A percentile compares a stretch with the other conserved stretches of the same genome.
Evolutionary conservation across 73 alveolate species (phyloP).

Genomic region (Paramecium sonneborni): DNA sequence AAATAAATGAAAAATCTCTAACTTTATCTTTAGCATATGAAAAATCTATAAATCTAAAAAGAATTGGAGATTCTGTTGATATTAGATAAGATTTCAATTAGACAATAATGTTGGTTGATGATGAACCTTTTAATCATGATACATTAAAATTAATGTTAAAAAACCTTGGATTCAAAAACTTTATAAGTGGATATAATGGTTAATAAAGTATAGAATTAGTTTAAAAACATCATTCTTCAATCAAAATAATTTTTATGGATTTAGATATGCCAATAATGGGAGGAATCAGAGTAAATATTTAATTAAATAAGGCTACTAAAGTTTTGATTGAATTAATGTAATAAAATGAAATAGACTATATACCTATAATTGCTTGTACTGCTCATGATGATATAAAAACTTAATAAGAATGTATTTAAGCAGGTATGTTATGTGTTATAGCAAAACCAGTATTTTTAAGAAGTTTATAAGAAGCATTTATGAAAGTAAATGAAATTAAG

Average conservation of each 20-base stretch:
- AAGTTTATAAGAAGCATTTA: background rate
- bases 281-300: background rate
- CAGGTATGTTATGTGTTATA: constrained; percentile 18
- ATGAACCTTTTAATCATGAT: constrained; percentile 57
- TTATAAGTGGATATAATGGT: constrained; percentile 7
- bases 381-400: constrained; percentile 54
- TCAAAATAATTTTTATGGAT: constrained; percentile 26
- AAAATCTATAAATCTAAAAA: background rate
- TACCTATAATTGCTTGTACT: constrained; percentile 34
- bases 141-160: background rate
- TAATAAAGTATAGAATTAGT: constrained; percentile 42
- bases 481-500: background rate
- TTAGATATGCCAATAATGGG: constrained; percentile 60
- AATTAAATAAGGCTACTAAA: background rate
- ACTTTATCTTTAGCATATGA: background rate
- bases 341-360: background rate
- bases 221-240: background rate
- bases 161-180: background rate
- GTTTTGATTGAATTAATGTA: background rate
- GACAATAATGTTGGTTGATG: constrained; percentile 22
- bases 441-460: constrained; percentile 35
- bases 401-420: background rate
- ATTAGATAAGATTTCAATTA: background rate
- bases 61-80: constrained; percentile 1
- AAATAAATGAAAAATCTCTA: background rate